Percentiles rank a stretch among this genome's conserved stretches.
Conservation (phyloP, 768 basidiomycete species). For the Neoboletus magnificus region DNA sequence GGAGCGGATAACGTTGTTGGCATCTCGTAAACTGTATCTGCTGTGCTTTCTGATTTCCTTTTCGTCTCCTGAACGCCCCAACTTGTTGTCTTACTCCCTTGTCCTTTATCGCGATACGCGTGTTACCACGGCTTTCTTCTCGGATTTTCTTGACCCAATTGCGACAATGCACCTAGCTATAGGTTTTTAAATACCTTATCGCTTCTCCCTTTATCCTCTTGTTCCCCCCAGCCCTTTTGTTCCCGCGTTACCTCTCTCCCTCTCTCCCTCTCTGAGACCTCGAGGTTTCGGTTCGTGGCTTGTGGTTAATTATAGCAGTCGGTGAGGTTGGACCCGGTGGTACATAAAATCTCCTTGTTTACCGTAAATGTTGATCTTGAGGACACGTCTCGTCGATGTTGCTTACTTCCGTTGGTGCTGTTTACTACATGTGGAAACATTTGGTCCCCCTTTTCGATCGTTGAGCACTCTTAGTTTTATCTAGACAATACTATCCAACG, state of each 20-base stretch:
- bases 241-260: slow-evolving; percentile 6
- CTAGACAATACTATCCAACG: neutral
- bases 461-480: no score
- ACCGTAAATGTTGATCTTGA: neutral
- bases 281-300: neutral
- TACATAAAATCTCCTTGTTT: slow-evolving; percentile 3
- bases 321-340: slow-evolving; percentile 4
- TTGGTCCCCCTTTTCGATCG: no score
- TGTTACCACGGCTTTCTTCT: neutral
- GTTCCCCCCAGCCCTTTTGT: neutral
- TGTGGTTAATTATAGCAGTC: neutral
- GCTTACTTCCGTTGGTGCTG: neutral
- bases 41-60: slow-evolving; percentile 9
- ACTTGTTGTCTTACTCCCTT: slow-evolving; percentile 3
- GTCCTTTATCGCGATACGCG: slow-evolving; percentile 4
- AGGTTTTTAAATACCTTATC: neutral
- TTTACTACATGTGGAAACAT: neutral
- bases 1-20: neutral
- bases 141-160: neutral
- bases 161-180: neutral
- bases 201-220: neutral
- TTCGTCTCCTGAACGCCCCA: slow-evolving; percentile 2
- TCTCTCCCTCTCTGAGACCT: neutral
- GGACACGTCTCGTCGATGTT: neutral
- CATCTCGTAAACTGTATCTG: slow-evolving; percentile 10